These are phyloP conservation scores for Sphagnum magellanicum DNA, from an alignment of 228 moss, liverwort and hornwort genomes.

Conservation along the genomic window DNA sequence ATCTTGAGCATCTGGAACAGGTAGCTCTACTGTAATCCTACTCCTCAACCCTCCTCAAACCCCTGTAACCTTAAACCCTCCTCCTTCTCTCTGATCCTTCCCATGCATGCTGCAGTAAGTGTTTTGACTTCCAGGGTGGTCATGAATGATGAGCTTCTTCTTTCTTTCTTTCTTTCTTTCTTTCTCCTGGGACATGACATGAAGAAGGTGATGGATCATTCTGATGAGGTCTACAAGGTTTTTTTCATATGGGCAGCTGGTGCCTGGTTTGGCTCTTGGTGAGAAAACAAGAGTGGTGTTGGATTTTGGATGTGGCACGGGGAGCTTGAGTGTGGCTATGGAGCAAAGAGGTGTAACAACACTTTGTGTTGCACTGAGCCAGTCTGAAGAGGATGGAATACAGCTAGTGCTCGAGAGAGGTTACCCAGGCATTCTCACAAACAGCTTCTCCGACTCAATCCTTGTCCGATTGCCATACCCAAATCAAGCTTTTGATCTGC, in stretches of 20 bases:
- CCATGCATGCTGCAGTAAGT: background rate
- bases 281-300: slow-evolving; percentile 44
- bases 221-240: background rate
- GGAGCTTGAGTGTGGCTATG: slow-evolving; percentile 51
- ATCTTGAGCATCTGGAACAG: slow-evolving; percentile 39
- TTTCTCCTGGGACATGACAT: background rate
- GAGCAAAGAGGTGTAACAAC: slow-evolving; percentile 43
- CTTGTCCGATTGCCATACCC: slow-evolving; percentile 54
- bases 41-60: too few relatives aligned
- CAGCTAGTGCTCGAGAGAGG: slow-evolving; percentile 86
- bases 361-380: slow-evolving; percentile 49
- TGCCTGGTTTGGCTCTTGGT: slow-evolving; percentile 57
- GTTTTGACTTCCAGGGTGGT: background rate
- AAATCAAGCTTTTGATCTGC: slow-evolving; percentile 73
- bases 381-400: slow-evolving; percentile 54
- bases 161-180: background rate
- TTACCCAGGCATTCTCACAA: slow-evolving; percentile 59
- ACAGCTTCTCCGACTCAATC: slow-evolving; percentile 10
- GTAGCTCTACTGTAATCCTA: slow-evolving; percentile 10
- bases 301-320: slow-evolving; percentile 72
- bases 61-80: background rate
- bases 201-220: background rate
- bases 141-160: background rate
- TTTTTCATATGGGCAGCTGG: slow-evolving; percentile 28
- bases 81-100: background rate